Evolutionary conservation across 805 yeast genomes (phyloP), one percentile per base, ranked within the genome.

Genomic region (Wickerhamomyces canadensis): DNA sequence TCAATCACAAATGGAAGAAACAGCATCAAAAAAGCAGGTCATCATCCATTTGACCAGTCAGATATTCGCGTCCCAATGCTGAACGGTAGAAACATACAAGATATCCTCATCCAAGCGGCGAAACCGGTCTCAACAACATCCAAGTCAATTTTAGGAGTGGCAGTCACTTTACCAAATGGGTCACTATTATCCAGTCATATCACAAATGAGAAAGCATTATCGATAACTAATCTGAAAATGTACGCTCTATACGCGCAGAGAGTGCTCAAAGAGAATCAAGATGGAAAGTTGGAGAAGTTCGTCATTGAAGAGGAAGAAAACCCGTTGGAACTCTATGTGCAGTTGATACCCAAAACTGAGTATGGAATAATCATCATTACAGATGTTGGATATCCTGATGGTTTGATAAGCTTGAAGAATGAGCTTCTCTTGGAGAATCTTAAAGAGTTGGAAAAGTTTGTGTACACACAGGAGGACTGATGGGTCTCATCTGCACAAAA

Each of bases 321-420:
- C 5, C 16, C 23, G 7, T 15, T 42, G 5, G 48, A 44, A 10
- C 21, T 40, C 11, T 43, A 36, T 26, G 36, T 33, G 6, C 33
- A 29, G 9, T 27, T 34, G 14, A 37, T 43, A 8, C 48, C 47
- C 7, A 44, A 37, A 10, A 49, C 54, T 0, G 46, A 45, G 12
- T 47, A 44, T 21, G 43, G 45, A 4, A 38, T 52, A 19, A 36
- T 54, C 1, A 27, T 49, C 3, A 45, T 54, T 8, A 37, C 49
- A 14, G 55, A 54, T 22, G 38, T 27, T n/a, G 43, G 38, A 9
- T 54, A 50, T 27, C 59, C 59, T 9, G 40, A 41, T 25, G 54
- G 57, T 1, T 18, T 54, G 2, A 36, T 53, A 9, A 41, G 42
- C 27, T 28, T 47, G 35, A 54, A 45, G 31, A 15, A 49, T 26